These are phyloP conservation scores for Lycium ferocissimum DNA, from an alignment of 257 asterid genomes.

Conservation along the genomic window DNA sequence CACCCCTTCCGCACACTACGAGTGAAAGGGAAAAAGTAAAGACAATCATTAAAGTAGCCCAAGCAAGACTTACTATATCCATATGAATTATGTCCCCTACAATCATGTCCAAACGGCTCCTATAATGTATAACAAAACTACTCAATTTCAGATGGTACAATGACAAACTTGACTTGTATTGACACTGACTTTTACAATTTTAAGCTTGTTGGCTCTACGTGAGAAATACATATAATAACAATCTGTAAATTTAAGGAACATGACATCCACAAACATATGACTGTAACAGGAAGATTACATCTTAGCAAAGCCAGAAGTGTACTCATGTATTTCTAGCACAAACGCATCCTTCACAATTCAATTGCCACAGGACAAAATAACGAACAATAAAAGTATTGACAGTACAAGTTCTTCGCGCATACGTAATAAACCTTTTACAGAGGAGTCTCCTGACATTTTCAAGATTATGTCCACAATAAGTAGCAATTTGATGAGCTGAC, in stretches of 20 bases:
- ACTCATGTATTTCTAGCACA: no score
- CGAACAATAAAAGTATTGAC: background rate
- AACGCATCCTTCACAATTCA: constrained; percentile 1
- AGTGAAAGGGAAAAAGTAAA: no score
- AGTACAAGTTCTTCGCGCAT: background rate
- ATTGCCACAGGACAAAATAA: background rate
- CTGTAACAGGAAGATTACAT: background rate
- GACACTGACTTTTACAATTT: no score
- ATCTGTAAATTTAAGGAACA: background rate
- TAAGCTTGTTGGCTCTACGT: background rate
- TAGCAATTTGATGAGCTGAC: background rate
- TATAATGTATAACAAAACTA: no score
- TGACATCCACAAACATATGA: background rate
- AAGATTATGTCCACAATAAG: background rate
- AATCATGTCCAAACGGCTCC: no score
- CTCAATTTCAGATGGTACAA: no score
- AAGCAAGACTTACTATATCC: no score
- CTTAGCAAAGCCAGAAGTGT: no score
- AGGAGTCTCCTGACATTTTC: background rate
- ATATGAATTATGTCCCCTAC: no score
- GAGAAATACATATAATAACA: background rate
- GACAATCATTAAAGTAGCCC: no score
- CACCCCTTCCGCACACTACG: no score
- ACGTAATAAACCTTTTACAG: background rate
- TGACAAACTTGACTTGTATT: no score